Base-by-base conservation (phyloP, 1,139 yeast genomes). In the Scheffersomyces illinoinensis region DNA sequence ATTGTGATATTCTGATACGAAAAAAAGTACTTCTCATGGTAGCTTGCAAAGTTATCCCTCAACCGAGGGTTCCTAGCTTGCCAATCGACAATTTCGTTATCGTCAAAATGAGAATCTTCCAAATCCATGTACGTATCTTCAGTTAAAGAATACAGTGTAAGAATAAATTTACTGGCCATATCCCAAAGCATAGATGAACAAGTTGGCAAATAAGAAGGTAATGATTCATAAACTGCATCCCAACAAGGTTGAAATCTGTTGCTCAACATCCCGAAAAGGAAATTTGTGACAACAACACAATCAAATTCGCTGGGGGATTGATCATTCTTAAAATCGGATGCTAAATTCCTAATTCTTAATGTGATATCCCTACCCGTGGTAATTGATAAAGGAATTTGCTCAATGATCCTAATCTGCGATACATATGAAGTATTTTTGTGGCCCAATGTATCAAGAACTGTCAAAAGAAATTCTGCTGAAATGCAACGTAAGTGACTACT, bases 211-310 rank as follows among this genome's bases (percentile, higher is more conserved):
- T 89, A 72, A 7, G 71, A 68, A 0, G 88, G 85, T 10, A 91
- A 68, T 6, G 84, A 81, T 61, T 89, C 95, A 58, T 81, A 77
- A 2, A 90, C 89, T 5, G 90, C 91, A 21, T 85, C 84, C 97
- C 97, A 92, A 39, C 89, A 81, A 1, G 99, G 99, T 61, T 92
- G 90, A 67, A 95, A 93, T 61, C 85, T 85, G 54, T 88, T 87
- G 1, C 93, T 82, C 55, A 93, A 75, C 62, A 90, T 78, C 33
- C 98, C 98, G 71, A 92, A 86, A 57, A 89, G 62, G 69, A 82
- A 91, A 48, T 83, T 79, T 19, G 88, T 78, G 33, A 89, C 79
- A 6, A 85, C 73, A 18, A 67, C 66, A 50, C 82, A 80, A 18
- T 79, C 75, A 5, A 77, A 60, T 1, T 61, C 61, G 0, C 71